Conservation (phyloP, 225 moss, liverwort and hornwort species). For the Thuidium tamariscinum region DNA sequence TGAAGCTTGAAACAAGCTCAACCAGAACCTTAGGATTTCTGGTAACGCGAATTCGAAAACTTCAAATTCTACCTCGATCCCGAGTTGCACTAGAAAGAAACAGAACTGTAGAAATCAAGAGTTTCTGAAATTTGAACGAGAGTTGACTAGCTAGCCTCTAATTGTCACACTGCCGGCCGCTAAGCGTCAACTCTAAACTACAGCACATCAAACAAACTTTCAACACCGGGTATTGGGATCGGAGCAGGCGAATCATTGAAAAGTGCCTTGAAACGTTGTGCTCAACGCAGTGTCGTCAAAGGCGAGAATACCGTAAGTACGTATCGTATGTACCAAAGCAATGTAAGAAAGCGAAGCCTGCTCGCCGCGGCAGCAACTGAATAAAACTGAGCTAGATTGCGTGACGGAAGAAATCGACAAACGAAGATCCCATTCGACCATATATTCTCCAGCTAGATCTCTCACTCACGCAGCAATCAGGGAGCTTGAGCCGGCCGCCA, state of each 20-base stretch:
- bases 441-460: not conserved
- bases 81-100: not conserved
- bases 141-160: not conserved
- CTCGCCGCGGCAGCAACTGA: not conserved
- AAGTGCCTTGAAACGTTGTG: too few relatives aligned
- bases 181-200: not conserved
- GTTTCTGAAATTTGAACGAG: not conserved
- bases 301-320: not conserved
- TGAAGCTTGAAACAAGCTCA: not conserved
- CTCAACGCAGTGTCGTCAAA: not conserved
- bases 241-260: not conserved
- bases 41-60: not conserved
- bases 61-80: not conserved
- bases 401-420: not conserved
- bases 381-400: not conserved
- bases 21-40: not conserved
- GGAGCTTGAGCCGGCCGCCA: not conserved
- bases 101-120: too few relatives aligned
- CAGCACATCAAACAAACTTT: not conserved
- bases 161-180: not conserved
- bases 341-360: not conserved
- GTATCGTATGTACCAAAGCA: not conserved
- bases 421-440: not conserved
- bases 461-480: constrained; percentile 11
- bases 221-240: not conserved